A percentile compares a stretch with the other conserved stretches of the same genome.
Evolutionary conservation across 345 rosid species (phyloP).

Genomic region (Linum lewisii): DNA sequence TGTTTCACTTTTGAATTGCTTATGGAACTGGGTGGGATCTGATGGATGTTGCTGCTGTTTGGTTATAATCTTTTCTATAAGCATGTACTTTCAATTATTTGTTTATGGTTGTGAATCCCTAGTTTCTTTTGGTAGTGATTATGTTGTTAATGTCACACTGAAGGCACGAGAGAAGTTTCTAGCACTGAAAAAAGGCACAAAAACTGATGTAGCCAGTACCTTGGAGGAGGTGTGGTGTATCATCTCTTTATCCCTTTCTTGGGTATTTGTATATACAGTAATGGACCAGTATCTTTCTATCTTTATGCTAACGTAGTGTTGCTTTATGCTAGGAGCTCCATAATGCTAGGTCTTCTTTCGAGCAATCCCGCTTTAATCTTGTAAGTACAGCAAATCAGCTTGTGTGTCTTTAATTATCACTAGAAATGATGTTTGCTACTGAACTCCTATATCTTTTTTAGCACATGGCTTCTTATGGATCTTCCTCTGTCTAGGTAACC

Average conservation of each 20-base stretch:
- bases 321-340: slow-evolving; percentile 1
- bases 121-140: too few relatives aligned
- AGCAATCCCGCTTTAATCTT: background rate
- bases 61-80: too few relatives aligned
- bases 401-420: background rate
- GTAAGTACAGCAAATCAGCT: background rate
- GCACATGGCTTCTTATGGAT: background rate
- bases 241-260: background rate
- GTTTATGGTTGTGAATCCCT: background rate
- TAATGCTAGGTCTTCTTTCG: background rate
- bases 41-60: background rate
- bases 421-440: background rate
- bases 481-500: background rate
- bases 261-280: background rate
- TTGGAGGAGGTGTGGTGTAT: slow-evolving; percentile 1
- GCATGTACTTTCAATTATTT: background rate
- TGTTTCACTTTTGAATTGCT: background rate
- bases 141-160: background rate
- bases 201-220: slow-evolving; percentile 1
- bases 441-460: background rate
- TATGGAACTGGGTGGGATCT: background rate
- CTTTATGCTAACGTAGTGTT: background rate
- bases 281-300: background rate
- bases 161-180: slow-evolving; percentile 6
- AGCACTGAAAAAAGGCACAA: slow-evolving; percentile 2